Evolutionary conservation across 768 basidiomycete species (phyloP).

Genomic region (Termitomyces sp.): DNA sequence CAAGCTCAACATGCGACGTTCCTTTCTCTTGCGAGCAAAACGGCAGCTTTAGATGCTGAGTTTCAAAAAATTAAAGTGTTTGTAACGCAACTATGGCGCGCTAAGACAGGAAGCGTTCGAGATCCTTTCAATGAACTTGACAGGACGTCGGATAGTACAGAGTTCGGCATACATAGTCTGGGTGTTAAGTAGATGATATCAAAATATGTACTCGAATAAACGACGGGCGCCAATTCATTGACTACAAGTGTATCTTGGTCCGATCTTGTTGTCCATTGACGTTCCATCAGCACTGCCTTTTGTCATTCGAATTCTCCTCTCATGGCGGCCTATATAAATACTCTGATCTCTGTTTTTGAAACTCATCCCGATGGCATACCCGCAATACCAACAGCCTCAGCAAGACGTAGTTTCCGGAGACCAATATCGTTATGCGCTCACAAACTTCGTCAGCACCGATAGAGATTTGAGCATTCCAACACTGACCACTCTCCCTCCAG

Average conservation of each 20-base stretch:
- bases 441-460: conserved; percentile 63
- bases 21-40: conserved; percentile 72
- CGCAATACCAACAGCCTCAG: conserved; percentile 24
- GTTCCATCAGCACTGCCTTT: neutral
- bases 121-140: conserved; percentile 70
- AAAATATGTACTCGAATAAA: neutral
- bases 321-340: neutral
- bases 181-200: conserved; percentile 28
- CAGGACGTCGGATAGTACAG: conserved; percentile 29
- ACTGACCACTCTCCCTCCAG: conserved; percentile 29
- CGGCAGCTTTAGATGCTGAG: conserved; percentile 70
- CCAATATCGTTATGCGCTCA: conserved; percentile 80
- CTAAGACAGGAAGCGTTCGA: conserved; percentile 76
- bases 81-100: conserved; percentile 77
- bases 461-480: neutral
- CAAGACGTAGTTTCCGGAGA: conserved; percentile 51
- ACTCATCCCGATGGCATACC: conserved; percentile 22
- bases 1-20: conserved; percentile 80
- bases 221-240: neutral
- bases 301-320: neutral
- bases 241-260: neutral
- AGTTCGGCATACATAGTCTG: conserved; percentile 43
- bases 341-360: neutral
- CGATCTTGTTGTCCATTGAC: neutral
- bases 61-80: conserved; percentile 72